phyloP scores from a whole-genome alignment of 805 yeast species.

The Wickerhamiella allomyrinae region DNA sequence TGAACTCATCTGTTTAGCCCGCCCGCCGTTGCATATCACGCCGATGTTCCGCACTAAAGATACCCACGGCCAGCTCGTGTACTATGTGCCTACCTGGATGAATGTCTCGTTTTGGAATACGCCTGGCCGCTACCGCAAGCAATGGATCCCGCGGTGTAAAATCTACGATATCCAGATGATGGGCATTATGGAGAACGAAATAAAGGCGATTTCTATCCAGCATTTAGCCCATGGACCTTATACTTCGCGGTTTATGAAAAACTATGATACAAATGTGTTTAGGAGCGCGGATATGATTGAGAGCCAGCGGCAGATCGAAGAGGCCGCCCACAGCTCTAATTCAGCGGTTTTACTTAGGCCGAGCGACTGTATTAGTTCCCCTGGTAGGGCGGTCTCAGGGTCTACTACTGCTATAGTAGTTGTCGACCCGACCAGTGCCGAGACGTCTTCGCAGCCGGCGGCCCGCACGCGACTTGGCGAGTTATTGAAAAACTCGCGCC shows the following conservation, averaged over 20 bases:
- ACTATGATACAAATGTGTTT: conserved; percentile 53
- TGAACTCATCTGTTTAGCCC: conserved; percentile 75
- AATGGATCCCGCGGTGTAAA: conserved; percentile 88
- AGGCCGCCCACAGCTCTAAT: conserved; percentile 15
- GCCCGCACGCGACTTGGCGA: neutral
- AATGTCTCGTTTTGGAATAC: conserved; percentile 86
- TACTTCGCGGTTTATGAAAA: conserved; percentile 30
- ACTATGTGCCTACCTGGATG: conserved; percentile 89
- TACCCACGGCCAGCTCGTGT: conserved; percentile 21
- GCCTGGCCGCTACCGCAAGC: conserved; percentile 28
- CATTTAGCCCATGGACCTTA: conserved; percentile 30
- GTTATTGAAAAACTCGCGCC: neutral
- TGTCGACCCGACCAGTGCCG: neutral
- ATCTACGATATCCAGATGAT: conserved; percentile 95
- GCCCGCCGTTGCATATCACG: conserved; percentile 83
- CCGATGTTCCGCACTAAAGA: conserved; percentile 61
- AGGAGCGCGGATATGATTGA: conserved; percentile 13
- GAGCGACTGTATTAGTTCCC: neutral
- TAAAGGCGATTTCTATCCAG: conserved; percentile 51
- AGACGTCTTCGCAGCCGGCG: neutral
- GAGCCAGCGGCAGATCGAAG: conserved; percentile 15
- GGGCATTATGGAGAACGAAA: conserved; percentile 91
- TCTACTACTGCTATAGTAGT: conserved; percentile 13
- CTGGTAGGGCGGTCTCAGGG: conserved; percentile 18
- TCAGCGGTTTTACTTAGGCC: conserved; percentile 12